Conservation (phyloP, 1,284 basidiomycete genomes). For the Fomitiporia mediterranea region DNA sequence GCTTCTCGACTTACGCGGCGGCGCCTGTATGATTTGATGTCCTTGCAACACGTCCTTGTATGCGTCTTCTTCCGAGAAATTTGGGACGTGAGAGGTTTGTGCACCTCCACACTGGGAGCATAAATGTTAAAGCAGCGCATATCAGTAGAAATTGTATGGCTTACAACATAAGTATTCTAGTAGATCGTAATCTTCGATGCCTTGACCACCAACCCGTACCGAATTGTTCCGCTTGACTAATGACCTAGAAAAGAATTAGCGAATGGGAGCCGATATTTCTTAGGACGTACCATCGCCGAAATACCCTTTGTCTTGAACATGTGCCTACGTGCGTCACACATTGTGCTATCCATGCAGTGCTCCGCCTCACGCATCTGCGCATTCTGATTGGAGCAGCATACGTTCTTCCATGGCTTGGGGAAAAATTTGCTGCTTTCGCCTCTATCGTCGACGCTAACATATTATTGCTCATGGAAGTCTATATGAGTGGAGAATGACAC, state of each 20-base stretch:
- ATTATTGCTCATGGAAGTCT: too few relatives aligned
- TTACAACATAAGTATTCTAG: constrained; percentile 75
- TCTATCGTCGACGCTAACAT: too few relatives aligned
- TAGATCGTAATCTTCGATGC: constrained; percentile 49
- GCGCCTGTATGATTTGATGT: constrained; percentile 53
- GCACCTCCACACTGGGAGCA: constrained; percentile 72
- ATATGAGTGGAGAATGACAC: too few relatives aligned
- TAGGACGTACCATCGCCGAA: constrained; percentile 65
- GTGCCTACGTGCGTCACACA: too few relatives aligned
- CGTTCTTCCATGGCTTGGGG: too few relatives aligned
- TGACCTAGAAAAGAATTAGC: constrained; percentile 45
- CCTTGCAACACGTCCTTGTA: constrained; percentile 30
- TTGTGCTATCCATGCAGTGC: too few relatives aligned
- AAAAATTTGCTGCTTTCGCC: too few relatives aligned
- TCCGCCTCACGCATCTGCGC: too few relatives aligned
- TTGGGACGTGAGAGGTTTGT: constrained; percentile 52
- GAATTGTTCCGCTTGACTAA: constrained; percentile 75
- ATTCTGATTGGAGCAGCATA: too few relatives aligned
- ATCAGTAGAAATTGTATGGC: constrained; percentile 18
- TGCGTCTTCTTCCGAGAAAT: constrained; percentile 37
- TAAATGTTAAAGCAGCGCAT: constrained; percentile 7
- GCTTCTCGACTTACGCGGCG: constrained; percentile 58
- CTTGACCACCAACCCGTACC: constrained; percentile 44
- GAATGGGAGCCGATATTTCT: too few relatives aligned
- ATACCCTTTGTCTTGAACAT: too few relatives aligned